Conservation (phyloP, 1,284 basidiomycete species). For the Pseudozyma tsukubaensis region DNA sequence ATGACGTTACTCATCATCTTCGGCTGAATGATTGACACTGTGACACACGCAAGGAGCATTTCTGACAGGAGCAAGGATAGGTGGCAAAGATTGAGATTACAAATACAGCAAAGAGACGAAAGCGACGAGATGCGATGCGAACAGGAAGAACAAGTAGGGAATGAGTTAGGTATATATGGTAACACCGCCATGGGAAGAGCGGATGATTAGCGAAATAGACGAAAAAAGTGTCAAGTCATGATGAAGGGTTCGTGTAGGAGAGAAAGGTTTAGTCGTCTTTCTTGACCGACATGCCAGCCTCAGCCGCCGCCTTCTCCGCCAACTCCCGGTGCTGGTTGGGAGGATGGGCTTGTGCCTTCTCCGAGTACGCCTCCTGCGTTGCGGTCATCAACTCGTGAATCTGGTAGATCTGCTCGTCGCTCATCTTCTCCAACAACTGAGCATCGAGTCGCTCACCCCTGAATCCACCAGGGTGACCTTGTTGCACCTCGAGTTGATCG, state of each 20-base stretch:
- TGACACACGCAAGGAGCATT: neutral
- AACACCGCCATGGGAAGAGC: conserved; percentile 4
- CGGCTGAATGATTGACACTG: no score
- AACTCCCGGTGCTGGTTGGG: conserved; percentile 33
- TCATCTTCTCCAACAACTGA: conserved; percentile 60
- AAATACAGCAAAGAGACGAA: conserved; percentile 29
- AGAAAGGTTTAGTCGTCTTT: conserved; percentile 17
- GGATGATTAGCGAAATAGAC: neutral
- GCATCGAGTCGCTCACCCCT: conserved; percentile 54
- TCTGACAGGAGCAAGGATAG: neutral
- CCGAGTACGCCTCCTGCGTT: conserved; percentile 58
- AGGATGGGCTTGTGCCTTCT: conserved; percentile 45
- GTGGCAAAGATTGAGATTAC: conserved; percentile 5
- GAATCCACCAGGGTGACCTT: conserved; percentile 38
- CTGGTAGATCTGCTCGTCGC: conserved; percentile 69
- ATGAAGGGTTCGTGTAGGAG: neutral
- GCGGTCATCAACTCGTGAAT: conserved; percentile 66
- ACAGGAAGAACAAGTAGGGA: neutral
- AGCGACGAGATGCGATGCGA: conserved; percentile 27
- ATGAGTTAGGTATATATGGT: conserved; percentile 1
- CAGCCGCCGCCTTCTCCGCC: conserved; percentile 43
- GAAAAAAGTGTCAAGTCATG: neutral
- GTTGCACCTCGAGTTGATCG: conserved; percentile 58
- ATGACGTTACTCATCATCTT: no score
- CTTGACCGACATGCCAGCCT: conserved; percentile 45